Conservation (phyloP, 164 flowering plant species). For the Macadamia tetraphylla region DNA sequence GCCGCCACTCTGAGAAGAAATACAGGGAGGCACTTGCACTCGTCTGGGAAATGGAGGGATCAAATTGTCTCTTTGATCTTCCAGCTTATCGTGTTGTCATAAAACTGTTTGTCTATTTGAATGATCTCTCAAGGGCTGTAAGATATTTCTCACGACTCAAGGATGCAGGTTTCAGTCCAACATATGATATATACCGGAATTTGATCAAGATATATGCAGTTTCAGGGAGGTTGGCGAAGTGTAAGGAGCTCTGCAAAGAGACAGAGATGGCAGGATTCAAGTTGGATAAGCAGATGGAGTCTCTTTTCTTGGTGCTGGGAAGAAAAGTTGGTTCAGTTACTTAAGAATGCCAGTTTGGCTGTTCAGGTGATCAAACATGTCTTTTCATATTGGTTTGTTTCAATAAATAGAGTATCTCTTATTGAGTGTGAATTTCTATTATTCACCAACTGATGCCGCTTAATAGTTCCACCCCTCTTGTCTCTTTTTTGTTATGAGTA, state of each 20-base stretch:
- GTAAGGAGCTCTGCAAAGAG: conserved; percentile 67
- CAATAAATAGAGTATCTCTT: too few relatives aligned
- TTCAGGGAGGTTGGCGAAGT: conserved; percentile 70
- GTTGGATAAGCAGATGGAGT: conserved; percentile 39
- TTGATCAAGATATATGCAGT: conserved; percentile 46
- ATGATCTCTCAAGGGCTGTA: conserved; percentile 63
- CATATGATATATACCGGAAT: conserved; percentile 66
- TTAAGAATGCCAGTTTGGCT: conserved; percentile 3
- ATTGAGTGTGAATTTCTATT: too few relatives aligned
- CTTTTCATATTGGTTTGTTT: too few relatives aligned
- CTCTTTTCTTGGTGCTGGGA: conserved; percentile 31
- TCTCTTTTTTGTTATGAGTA: too few relatives aligned
- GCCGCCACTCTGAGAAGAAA: conserved; percentile 50
- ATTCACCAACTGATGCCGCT: too few relatives aligned
- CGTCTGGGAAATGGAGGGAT: conserved; percentile 89
- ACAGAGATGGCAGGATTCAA: conserved; percentile 65
- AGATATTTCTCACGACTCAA: conserved; percentile 76
- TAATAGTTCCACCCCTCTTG: neutral
- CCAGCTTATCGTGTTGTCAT: conserved; percentile 83
- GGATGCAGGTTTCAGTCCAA: conserved; percentile 74
- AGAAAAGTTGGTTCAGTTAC: conserved; percentile 12
- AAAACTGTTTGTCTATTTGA: conserved; percentile 60
- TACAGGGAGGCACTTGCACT: conserved; percentile 68
- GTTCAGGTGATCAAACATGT: neutral
- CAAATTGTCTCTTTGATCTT: conserved; percentile 61